Evolutionary conservation across 805 yeast genomes (phyloP).

Genomic region (Kuraishia borneana): DNA sequence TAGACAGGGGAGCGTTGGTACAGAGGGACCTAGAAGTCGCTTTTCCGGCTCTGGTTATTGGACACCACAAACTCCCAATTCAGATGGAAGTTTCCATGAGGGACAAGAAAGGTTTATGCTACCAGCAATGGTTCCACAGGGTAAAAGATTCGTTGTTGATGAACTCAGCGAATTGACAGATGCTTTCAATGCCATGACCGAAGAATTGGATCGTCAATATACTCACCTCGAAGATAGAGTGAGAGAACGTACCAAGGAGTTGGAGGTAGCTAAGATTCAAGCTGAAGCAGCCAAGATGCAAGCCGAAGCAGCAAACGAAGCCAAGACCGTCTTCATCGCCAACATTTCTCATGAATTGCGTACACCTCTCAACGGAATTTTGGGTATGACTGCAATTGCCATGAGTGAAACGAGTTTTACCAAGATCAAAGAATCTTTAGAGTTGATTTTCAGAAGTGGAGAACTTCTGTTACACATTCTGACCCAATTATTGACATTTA

Average conservation of each 20-base stretch:
- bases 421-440: constrained; percentile 63
- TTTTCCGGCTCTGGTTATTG: background rate
- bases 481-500: constrained; percentile 83
- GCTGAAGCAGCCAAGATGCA: constrained; percentile 36
- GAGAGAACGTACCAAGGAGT: constrained; percentile 70
- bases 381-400: constrained; percentile 92
- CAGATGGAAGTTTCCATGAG: background rate
- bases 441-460: constrained; percentile 82
- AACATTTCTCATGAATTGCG: constrained; percentile 89
- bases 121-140: constrained; percentile 24
- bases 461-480: constrained; percentile 80
- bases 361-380: constrained; percentile 91
- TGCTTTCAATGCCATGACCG: constrained; percentile 87
- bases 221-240: constrained; percentile 82
- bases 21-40: background rate
- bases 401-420: constrained; percentile 70
- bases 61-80: background rate
- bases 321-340: constrained; percentile 88
- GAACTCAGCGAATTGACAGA: constrained; percentile 82
- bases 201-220: constrained; percentile 77
- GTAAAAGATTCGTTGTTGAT: constrained; percentile 52
- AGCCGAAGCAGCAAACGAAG: constrained; percentile 85
- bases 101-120: constrained; percentile 9
- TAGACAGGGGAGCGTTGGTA: background rate
- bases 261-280: constrained; percentile 77